Evolutionary conservation across 2,329 filamentous ascomycete species (phyloP).

Genomic region (Diaporthe capsici): DNA sequence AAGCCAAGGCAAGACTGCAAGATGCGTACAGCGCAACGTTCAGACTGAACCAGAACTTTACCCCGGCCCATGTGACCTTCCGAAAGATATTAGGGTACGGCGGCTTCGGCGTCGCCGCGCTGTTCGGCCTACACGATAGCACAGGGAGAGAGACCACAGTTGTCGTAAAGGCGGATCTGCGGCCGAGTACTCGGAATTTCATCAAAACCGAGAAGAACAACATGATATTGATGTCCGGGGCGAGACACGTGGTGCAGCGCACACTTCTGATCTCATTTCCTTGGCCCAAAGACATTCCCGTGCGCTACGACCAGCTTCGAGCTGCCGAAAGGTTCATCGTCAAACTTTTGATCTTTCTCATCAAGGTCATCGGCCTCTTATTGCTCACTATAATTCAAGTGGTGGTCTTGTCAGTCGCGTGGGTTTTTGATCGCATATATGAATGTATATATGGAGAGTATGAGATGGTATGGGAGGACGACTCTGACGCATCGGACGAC

Average conservation of each 20-base stretch:
- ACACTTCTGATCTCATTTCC: constrained; percentile 6
- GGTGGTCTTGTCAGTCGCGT: background rate
- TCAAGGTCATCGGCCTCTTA: background rate
- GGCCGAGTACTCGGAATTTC: too few relatives aligned
- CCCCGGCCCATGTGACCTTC: constrained; percentile 17
- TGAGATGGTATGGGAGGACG: too few relatives aligned
- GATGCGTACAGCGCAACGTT: background rate
- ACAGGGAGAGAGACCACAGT: background rate
- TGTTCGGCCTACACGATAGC: constrained; percentile 7
- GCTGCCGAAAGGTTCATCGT: background rate
- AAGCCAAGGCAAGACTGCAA: background rate
- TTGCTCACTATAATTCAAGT: background rate
- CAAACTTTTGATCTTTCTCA: background rate
- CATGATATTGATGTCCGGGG: constrained; percentile 19
- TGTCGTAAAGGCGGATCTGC: constrained; percentile 22
- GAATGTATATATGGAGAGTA: background rate
- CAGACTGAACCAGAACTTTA: background rate
- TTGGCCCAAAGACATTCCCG: background rate
- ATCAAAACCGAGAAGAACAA: constrained; percentile 1
- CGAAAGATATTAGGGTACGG: constrained; percentile 9
- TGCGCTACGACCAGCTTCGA: background rate
- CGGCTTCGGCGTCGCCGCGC: constrained; percentile 16
- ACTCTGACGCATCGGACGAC: background rate
- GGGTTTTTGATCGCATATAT: too few relatives aligned
- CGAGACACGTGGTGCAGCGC: constrained; percentile 27